Conservation (phyloP, 1,284 basidiomycete species). For the Neotropicomus parvogracilis region DNA sequence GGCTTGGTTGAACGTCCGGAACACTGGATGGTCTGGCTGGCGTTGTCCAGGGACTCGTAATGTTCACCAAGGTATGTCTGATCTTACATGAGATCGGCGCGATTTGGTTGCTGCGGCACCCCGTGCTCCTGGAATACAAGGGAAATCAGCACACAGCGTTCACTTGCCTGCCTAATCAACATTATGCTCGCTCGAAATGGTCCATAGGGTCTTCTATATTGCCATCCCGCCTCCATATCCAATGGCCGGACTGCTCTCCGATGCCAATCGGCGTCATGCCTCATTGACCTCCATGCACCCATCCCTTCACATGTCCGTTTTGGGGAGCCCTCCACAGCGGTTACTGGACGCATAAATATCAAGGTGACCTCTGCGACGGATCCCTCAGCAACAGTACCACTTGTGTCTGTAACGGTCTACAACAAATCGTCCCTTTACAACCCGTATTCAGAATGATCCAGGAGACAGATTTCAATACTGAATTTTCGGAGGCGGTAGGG, state of each 20-base stretch:
- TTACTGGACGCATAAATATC: conserved; percentile 23
- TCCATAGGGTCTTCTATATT: conserved; percentile 9
- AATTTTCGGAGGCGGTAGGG: conserved; percentile 21
- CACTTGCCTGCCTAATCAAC: conserved; percentile 2
- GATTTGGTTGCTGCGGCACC: conserved; percentile 3
- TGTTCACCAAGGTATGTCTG: conserved; percentile 8
- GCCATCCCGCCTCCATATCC: conserved; percentile 12
- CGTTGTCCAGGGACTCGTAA: conserved; percentile 9
- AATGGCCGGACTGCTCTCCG: conserved; percentile 15
- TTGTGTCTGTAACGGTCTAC: neutral
- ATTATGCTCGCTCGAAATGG: conserved; percentile 3
- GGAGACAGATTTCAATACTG: conserved; percentile 1
- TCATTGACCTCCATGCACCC: conserved; percentile 17
- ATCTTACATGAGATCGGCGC: neutral
- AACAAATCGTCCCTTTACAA: neutral
- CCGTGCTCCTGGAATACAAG: conserved; percentile 11
- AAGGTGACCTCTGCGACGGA: neutral
- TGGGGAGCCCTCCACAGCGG: conserved; percentile 25
- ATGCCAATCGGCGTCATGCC: conserved; percentile 12
- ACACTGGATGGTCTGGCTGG: conserved; percentile 30
- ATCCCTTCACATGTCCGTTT: conserved; percentile 17
- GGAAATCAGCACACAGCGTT: conserved; percentile 1
- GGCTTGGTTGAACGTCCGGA: conserved; percentile 7
- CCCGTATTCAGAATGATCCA: conserved; percentile 8
- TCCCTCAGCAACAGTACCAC: conserved; percentile 8